These are phyloP conservation scores for Phaeosphaeriaceae sp. DNA, from an alignment of 2,329 filamentous ascomycete genomes.

Conservation along the genomic window DNA sequence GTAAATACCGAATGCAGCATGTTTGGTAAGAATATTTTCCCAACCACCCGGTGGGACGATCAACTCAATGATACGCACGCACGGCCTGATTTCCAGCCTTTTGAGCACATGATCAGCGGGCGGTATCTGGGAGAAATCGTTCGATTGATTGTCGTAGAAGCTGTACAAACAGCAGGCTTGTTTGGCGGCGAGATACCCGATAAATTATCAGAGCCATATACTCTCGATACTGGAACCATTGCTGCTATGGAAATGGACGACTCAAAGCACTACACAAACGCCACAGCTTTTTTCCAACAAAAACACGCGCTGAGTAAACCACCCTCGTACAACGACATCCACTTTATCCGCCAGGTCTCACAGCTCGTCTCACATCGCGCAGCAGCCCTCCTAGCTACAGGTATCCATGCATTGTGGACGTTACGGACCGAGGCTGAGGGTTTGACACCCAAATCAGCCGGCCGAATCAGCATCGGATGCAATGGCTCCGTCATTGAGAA, in stretches of 20 bases:
- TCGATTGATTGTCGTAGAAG: conserved; percentile 66
- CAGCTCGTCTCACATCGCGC: conserved; percentile 64
- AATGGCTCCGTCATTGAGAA: conserved; percentile 82
- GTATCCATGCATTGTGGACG: conserved; percentile 67
- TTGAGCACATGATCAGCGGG: conserved; percentile 69
- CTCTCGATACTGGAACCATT: conserved; percentile 65
- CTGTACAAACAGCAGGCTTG: conserved; percentile 60
- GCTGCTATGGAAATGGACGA: conserved; percentile 62
- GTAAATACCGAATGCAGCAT: conserved; percentile 72
- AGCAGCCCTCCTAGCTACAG: conserved; percentile 67
- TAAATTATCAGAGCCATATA: conserved; percentile 63
- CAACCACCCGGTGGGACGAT: conserved; percentile 67
- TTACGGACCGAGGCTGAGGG: conserved; percentile 60
- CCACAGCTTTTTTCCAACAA: conserved; percentile 57
- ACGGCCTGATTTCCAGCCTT: conserved; percentile 67
- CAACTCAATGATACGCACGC: conserved; percentile 63
- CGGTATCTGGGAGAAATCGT: conserved; percentile 70
- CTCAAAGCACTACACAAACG: conserved; percentile 47
- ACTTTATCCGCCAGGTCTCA: conserved; percentile 61
- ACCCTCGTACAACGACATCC: conserved; percentile 57
- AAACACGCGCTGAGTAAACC: conserved; percentile 57
- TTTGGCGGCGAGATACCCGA: conserved; percentile 64
- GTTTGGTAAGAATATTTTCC: conserved; percentile 66
- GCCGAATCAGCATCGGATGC: conserved; percentile 66
- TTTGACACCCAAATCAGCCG: conserved; percentile 41